These are phyloP conservation scores for Glycine latifolia DNA, from an alignment of 306 rosid species.

Conservation along the genomic window DNA sequence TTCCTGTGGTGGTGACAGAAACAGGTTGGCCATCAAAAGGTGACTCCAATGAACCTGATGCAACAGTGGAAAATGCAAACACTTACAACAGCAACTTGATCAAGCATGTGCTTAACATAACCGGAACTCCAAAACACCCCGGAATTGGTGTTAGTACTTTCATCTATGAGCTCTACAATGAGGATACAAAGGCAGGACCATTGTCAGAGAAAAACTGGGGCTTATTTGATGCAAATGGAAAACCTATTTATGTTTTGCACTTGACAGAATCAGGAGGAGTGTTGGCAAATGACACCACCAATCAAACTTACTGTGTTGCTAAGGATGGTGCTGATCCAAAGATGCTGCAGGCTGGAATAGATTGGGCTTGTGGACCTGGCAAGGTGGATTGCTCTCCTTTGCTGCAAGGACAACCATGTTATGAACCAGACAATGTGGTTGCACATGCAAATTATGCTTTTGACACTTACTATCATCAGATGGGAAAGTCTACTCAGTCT, in stretches of 20 bases:
- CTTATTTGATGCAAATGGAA: slow-evolving; percentile 67
- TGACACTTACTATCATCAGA: slow-evolving; percentile 72
- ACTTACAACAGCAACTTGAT: slow-evolving; percentile 86
- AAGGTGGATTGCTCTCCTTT: slow-evolving; percentile 83
- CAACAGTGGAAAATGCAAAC: slow-evolving; percentile 81
- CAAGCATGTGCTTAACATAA: slow-evolving; percentile 72
- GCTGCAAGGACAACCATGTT: slow-evolving; percentile 81
- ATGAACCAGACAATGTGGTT: slow-evolving; percentile 80
- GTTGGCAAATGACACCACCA: slow-evolving; percentile 75
- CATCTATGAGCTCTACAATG: slow-evolving; percentile 86
- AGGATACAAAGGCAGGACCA: slow-evolving; percentile 71
- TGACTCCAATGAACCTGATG: slow-evolving; percentile 72
- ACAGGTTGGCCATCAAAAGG: slow-evolving; percentile 92
- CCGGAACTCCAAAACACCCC: slow-evolving; percentile 84
- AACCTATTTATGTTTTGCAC: slow-evolving; percentile 70
- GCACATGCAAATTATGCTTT: slow-evolving; percentile 86
- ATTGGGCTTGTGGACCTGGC: slow-evolving; percentile 99
- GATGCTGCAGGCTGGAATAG: slow-evolving; percentile 98
- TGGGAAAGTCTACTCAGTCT: slow-evolving; percentile 67
- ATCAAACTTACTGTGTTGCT: slow-evolving; percentile 71
- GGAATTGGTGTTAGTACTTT: slow-evolving; percentile 76
- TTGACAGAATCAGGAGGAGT: slow-evolving; percentile 75
- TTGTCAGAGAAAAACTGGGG: slow-evolving; percentile 92
- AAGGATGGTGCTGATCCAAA: slow-evolving; percentile 76
- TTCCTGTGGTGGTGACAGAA: slow-evolving; percentile 77